Base-by-base conservation (phyloP, 1,284 basidiomycete species). In the Boletus subluridellus region DNA sequence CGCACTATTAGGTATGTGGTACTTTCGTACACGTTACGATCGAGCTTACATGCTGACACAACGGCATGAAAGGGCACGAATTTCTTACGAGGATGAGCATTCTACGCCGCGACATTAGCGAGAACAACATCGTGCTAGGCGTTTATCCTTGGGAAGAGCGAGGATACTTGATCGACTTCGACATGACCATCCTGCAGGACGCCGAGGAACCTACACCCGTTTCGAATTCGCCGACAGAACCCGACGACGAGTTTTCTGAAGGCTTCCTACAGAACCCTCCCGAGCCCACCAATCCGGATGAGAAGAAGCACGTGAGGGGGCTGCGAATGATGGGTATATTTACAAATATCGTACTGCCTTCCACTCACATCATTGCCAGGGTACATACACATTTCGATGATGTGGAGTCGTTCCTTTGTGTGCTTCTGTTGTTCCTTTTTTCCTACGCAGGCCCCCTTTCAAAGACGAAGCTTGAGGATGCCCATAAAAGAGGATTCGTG, bases 41-140 rank as follows among this genome's bases (percentile, higher is more conserved):
- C 1, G 17, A 38, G 15, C 35, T 5, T 15, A 37, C 37, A 41
- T 41, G n/a, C 11, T 42, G 17, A 42, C 11, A 21, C 21, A 6
- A 21, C 5, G n/a, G 3, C 2, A 12, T 42, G 21, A 21, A 5
- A 42, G 65, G 65, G 0, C 66, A 65, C 21, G 21, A 57, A 21
- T 68, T 28, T 41, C 53, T 68, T 1, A 60, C 50, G 6, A 45
- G 1, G 0, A 52, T 60, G 0, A 58, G 59, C 0, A 54, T 66
- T 35, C 12, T 66, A 5, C 60, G 62, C 21, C 54, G 62, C 0
- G 62, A 67, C 3, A 41, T 65, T 11, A 66, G 60, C 34, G 58
- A 68, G 49, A 60, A 66, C 52, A 66, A 65, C 10, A 57, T 67
- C 0, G 59, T 60, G 4, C 11, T 42, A 2, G 39, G 41, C 5